Percentiles rank a stretch among this genome's conserved stretches.
Evolutionary conservation across 805 yeast species (phyloP).

Genomic region (Myxozyma geophila): DNA sequence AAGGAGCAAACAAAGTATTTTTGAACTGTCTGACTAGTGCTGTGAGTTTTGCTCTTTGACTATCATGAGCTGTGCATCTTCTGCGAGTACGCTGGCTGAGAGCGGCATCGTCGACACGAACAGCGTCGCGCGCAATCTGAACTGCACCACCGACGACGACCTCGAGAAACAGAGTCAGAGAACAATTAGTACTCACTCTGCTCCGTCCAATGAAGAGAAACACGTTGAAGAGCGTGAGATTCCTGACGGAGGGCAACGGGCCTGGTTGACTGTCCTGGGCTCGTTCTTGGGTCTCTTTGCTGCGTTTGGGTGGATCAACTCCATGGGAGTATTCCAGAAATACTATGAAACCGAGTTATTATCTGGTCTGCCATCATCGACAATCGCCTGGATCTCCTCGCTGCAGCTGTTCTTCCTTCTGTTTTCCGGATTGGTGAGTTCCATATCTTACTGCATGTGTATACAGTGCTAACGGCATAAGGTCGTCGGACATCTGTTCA

Average conservation of each 20-base stretch:
- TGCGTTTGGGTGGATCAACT: conserved; percentile 57
- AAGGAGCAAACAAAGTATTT: no score
- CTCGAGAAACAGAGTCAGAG: background rate
- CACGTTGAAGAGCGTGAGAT: background rate
- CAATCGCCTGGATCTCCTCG: conserved; percentile 45
- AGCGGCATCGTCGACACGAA: no score
- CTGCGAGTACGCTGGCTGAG: no score
- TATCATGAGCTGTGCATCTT: no score
- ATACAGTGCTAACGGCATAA: background rate
- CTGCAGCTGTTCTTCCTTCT: conserved; percentile 41
- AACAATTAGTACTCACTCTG: background rate
- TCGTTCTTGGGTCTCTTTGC: conserved; percentile 60
- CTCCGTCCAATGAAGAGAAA: background rate
- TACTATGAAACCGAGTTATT: conserved; percentile 40
- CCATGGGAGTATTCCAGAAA: conserved; percentile 38
- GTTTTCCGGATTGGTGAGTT: conserved; percentile 31
- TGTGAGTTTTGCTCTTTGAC: no score
- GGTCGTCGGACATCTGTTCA: conserved; percentile 34
- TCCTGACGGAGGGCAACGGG: conserved; percentile 38
- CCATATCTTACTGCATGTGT: conserved; percentile 4
- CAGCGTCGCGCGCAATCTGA: no score
- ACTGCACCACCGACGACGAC: background rate
- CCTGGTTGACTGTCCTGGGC: conserved; percentile 60
- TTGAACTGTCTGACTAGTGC: no score
- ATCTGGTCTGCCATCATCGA: conserved; percentile 34